These are phyloP conservation scores for Umbelopsis sp. DNA, from an alignment of 192 early-diverging fungal genomes.

Conservation along the genomic window DNA sequence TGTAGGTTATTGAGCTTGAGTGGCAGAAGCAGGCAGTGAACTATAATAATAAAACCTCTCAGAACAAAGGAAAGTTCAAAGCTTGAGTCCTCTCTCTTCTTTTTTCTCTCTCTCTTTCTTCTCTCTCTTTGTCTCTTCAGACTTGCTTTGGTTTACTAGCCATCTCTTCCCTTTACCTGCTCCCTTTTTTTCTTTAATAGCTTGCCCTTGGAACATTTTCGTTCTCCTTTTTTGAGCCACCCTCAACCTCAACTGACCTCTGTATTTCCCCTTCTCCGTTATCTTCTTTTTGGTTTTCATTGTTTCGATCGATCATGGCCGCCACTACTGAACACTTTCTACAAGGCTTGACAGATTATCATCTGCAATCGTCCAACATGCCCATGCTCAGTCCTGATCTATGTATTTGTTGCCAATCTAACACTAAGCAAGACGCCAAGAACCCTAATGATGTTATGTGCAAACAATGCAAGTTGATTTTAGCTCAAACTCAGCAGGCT, in stretches of 20 bases:
- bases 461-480: slow-evolving; percentile 21
- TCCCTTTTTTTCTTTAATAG: slow-evolving; percentile 20
- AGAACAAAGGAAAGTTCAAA: background rate
- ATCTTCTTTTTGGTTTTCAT: slow-evolving; percentile 8
- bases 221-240: slow-evolving; percentile 3
- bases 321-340: slow-evolving; percentile 28
- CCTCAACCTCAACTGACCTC: slow-evolving; percentile 1
- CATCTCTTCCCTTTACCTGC: slow-evolving; percentile 13
- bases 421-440: slow-evolving; percentile 22
- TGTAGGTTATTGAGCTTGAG: background rate
- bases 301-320: slow-evolving; percentile 9
- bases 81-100: background rate
- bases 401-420: slow-evolving; percentile 28
- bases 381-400: slow-evolving; percentile 14
- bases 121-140: background rate
- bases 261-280: slow-evolving; percentile 6
- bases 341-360: slow-evolving; percentile 12
- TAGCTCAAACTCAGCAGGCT: background rate
- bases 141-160: background rate
- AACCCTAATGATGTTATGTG: slow-evolving; percentile 21
- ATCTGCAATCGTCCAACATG: background rate
- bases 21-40: background rate
- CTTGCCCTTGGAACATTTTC: slow-evolving; percentile 23
- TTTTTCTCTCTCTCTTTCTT: background rate
- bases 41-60: background rate